These are phyloP conservation scores for Thraustochytrium sp. DNA, from an alignment of 352 stramenopile genomes.

Conservation along the genomic window DNA sequence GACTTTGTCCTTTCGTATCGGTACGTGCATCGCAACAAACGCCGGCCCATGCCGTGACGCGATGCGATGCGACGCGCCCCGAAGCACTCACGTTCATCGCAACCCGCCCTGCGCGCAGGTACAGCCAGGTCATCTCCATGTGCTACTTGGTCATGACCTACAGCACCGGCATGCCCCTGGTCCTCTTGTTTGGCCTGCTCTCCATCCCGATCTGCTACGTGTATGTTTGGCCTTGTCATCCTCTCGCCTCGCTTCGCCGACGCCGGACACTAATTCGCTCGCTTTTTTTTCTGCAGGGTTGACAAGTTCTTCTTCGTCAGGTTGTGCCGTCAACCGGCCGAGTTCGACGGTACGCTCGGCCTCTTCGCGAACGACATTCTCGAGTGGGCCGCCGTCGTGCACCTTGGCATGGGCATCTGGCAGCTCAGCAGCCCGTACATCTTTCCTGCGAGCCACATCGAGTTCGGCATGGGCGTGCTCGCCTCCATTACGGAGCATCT, in stretches of 20 bases:
- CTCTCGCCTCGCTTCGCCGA: too few relatives aligned
- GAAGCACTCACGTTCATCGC: too few relatives aligned
- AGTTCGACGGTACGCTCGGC: background rate
- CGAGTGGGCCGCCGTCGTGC: slow-evolving; percentile 19
- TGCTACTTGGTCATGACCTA: slow-evolving; percentile 37
- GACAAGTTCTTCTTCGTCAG: slow-evolving; percentile 43
- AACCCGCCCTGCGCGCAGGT: too few relatives aligned
- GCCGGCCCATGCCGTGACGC: too few relatives aligned
- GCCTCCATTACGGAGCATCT: background rate
- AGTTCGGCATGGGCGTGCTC: background rate
- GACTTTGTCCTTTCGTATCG: slow-evolving; percentile 41
- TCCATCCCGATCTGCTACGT: slow-evolving; percentile 3
- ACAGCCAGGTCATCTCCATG: slow-evolving; percentile 31
- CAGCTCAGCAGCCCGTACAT: slow-evolving; percentile 41
- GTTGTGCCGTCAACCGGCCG: slow-evolving; percentile 3
- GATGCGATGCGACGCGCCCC: too few relatives aligned
- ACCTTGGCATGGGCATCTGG: slow-evolving; percentile 44
- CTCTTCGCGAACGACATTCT: background rate
- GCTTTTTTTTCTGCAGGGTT: too few relatives aligned
- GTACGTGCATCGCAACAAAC: too few relatives aligned
- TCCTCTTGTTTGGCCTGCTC: slow-evolving; percentile 8
- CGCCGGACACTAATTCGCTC: too few relatives aligned
- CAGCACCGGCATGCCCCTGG: slow-evolving; percentile 29
- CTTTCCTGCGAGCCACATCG: background rate
- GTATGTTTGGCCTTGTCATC: too few relatives aligned